Conservation (phyloP, 2,329 filamentous ascomycete genomes). For the Triangularia verruculosa region DNA sequence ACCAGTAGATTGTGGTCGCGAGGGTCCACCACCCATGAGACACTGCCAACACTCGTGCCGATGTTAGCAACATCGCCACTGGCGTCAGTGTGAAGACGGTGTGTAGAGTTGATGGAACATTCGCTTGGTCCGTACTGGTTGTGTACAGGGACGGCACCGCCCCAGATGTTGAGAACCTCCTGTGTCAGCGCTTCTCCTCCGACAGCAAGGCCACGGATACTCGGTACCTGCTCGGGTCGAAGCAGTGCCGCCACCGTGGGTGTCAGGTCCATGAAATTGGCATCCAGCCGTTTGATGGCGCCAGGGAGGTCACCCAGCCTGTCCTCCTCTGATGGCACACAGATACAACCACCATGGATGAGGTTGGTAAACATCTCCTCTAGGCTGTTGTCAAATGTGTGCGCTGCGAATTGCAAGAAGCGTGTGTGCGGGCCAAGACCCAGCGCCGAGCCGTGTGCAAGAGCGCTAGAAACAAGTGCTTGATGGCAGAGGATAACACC, state of each 20-base stretch:
- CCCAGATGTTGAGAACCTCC: constrained; percentile 27
- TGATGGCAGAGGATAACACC: constrained; percentile 42
- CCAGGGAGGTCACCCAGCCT: constrained; percentile 37
- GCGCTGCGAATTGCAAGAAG: constrained; percentile 33
- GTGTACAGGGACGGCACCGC: constrained; percentile 22
- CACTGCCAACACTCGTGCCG: constrained; percentile 41
- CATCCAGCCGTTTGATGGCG: constrained; percentile 27
- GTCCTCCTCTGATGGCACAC: constrained; percentile 40
- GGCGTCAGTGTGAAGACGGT: constrained; percentile 12
- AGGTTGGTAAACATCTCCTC: constrained; percentile 40
- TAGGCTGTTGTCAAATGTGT: constrained; percentile 42
- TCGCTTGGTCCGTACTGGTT: constrained; percentile 31
- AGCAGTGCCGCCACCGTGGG: constrained; percentile 30
- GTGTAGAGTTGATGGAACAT: constrained; percentile 25
- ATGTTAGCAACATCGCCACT: constrained; percentile 37
- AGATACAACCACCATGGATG: constrained; percentile 39
- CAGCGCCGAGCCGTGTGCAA: constrained; percentile 20
- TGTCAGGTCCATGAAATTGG: constrained; percentile 31
- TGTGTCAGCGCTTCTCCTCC: constrained; percentile 29
- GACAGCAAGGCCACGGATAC: constrained; percentile 27
- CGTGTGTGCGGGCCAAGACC: constrained; percentile 21
- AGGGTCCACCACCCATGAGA: constrained; percentile 40
- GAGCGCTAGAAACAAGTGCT: constrained; percentile 26
- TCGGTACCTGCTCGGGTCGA: constrained; percentile 27
- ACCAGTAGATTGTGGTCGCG: constrained; percentile 30